Evolutionary conservation across 1,284 basidiomycete species (phyloP).

Genomic region (Sphagnurus paluster): DNA sequence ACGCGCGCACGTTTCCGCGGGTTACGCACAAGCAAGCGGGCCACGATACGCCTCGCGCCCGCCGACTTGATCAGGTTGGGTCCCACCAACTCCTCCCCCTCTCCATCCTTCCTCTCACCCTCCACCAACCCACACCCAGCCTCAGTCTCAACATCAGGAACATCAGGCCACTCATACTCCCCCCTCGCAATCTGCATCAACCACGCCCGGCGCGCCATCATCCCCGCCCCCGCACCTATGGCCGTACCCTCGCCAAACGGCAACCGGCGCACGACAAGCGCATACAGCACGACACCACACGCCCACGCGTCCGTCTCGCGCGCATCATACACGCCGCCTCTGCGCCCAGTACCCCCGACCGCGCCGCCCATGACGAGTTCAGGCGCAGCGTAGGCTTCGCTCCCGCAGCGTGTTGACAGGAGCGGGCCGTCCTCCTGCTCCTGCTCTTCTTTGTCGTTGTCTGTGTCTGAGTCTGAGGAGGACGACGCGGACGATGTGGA

Average conservation of each 20-base stretch:
- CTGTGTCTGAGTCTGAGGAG: background rate
- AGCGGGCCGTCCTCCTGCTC: conserved; percentile 58
- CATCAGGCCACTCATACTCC: conserved; percentile 70
- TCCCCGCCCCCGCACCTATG: conserved; percentile 40
- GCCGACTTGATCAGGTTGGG: conserved; percentile 41
- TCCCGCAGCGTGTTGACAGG: conserved; percentile 87
- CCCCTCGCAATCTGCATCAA: conserved; percentile 79
- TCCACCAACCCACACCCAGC: background rate
- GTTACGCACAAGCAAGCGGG: conserved; percentile 66
- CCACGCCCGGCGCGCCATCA: conserved; percentile 46
- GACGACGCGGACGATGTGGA: too few species aligned
- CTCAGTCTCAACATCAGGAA: background rate
- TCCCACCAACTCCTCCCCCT: conserved; percentile 32
- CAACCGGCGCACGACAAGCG: conserved; percentile 63
- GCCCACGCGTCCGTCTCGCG: conserved; percentile 90
- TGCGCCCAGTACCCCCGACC: conserved; percentile 19
- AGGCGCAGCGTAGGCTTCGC: conserved; percentile 90
- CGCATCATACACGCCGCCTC: conserved; percentile 67
- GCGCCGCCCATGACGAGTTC: conserved; percentile 74
- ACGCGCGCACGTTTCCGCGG: conserved; percentile 60
- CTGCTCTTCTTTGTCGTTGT: background rate
- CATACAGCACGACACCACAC: conserved; percentile 82
- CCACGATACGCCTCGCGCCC: conserved; percentile 58
- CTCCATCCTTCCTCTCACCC: conserved; percentile 6
- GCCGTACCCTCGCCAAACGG: conserved; percentile 56